A percentile compares a stretch with the other conserved stretches of the same genome.
Evolutionary conservation across 73 alveolate species (phyloP).

Genomic region (Paramecium bursaria): DNA sequence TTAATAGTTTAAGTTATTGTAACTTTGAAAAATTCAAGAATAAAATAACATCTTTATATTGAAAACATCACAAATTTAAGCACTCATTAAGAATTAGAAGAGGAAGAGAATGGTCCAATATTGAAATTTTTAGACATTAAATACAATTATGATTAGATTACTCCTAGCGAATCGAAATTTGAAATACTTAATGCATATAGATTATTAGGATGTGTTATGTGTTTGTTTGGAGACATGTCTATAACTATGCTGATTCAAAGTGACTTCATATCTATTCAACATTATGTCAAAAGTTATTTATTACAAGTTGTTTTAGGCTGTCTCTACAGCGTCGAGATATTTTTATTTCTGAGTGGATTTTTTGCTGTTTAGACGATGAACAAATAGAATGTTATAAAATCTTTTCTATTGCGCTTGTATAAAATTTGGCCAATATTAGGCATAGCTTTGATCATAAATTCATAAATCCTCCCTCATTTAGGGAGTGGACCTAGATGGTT

Average conservation of each 20-base stretch:
- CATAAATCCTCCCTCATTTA: constrained; percentile 3
- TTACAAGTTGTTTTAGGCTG: constrained; percentile 26
- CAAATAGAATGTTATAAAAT: neutral
- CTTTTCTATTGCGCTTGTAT: neutral
- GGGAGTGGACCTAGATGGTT: constrained; percentile 60
- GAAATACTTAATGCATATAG: constrained; percentile 7
- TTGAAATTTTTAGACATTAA: neutral
- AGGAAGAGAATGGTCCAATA: neutral
- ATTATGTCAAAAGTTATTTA: neutral
- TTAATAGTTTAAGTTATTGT: neutral
- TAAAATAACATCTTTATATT: neutral
- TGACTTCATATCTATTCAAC: constrained; percentile 12
- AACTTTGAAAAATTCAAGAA: neutral
- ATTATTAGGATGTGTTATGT: constrained; percentile 13
- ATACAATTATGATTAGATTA: neutral
- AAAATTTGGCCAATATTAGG: constrained; percentile 8
- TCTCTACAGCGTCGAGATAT: constrained; percentile 35
- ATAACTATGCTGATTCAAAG: constrained; percentile 9
- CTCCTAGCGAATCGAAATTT: constrained; percentile 2
- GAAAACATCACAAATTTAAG: neutral
- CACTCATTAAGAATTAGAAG: constrained; percentile 37
- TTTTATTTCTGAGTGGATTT: constrained; percentile 52
- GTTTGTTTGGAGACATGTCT: constrained; percentile 24
- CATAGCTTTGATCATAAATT: neutral
- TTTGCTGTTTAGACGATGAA: constrained; percentile 12